Base-by-base conservation (phyloP, 2,329 filamentous ascomycete genomes). In the Cryphonectria radicalis region DNA sequence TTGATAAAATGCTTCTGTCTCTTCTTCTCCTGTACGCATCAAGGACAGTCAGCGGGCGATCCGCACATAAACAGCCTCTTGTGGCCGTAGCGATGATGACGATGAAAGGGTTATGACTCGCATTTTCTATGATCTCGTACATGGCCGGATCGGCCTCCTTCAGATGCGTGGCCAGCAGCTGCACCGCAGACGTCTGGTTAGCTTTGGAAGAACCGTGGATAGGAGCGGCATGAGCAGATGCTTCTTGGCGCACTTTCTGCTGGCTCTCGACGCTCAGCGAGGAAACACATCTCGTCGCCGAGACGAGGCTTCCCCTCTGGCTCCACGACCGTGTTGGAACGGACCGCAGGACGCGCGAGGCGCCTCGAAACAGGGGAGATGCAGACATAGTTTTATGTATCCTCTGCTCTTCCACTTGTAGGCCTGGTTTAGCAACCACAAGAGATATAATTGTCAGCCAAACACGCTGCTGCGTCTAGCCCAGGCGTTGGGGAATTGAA, bases 1-100 rank as follows among this genome's bases (percentile, higher is more conserved):
- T 98, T 98, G 85, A 99, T 97, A 79, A 98, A 99, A 82, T 98
- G 94, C 83, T 97, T 97, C 83, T 99, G 96, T 76, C 96, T 90
- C 76, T 88, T 89, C 89, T 98, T 98, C 86, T 99, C 96, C 93
- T 97, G 71, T 72, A 72, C n/a, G 25, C 19, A 3, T 25, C 50
- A 37, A 63, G 53, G 32, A 37, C 14, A n/a, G 60, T 73, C 46
- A 73, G 72, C 35, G 19, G 4, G 43, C 22, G 13, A 1, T 14
- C 3, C 37, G 28, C 32, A 11, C 17, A 50, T 19, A 32, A 11
- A 62, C 42, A n/a, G 19, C 17, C 43, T 19, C 19, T n/a, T n/a
- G 5, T n/a, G 19, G 14, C 42, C 13, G 42, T 17, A 2, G 42
- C 19, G 4, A 50, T 5, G 10, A 22, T 32, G 32, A 40, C 25